These are phyloP conservation scores for Hypseocharis bilobata DNA, from an alignment of 441 rosid genomes.

Conservation along the genomic window DNA sequence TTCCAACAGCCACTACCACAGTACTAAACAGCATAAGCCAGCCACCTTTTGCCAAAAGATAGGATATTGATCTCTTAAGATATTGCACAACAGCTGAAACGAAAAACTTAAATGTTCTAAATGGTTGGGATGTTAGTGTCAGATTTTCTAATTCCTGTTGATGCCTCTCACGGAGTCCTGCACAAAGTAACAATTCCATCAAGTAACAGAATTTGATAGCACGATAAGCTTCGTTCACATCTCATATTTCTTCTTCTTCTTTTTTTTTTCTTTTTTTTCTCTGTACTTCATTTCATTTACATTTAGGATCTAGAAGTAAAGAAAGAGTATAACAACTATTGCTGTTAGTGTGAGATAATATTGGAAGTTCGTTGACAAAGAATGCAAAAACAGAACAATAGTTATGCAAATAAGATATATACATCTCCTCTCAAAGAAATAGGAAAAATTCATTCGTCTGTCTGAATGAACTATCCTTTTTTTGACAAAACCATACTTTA, in stretches of 20 bases:
- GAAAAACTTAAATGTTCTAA: conserved; percentile 62
- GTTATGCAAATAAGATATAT: neutral
- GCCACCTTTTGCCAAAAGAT: conserved; percentile 61
- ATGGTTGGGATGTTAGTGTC: conserved; percentile 59
- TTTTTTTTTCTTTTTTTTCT: neutral
- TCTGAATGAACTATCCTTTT: too few relatives aligned
- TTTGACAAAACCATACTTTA: neutral
- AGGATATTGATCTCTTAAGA: conserved; percentile 34
- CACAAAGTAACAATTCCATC: conserved; percentile 19
- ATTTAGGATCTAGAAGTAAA: neutral
- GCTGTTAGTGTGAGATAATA: neutral
- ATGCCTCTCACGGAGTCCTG: conserved; percentile 57
- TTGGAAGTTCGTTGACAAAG: neutral
- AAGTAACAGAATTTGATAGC: conserved; percentile 8
- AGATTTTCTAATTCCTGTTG: conserved; percentile 61
- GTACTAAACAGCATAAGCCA: conserved; percentile 53
- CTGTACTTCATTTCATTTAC: neutral
- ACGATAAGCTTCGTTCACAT: neutral
- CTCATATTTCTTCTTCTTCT: too few relatives aligned
- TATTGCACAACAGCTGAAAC: conserved; percentile 49
- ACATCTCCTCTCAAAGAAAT: too few relatives aligned
- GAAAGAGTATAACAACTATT: neutral
- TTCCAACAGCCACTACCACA: conserved; percentile 37
- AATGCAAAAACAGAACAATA: neutral
- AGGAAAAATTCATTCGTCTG: too few relatives aligned